phyloP scores from a whole-genome alignment of 768 basidiomycete genomes.

The Saitozyma podzolica region DNA sequence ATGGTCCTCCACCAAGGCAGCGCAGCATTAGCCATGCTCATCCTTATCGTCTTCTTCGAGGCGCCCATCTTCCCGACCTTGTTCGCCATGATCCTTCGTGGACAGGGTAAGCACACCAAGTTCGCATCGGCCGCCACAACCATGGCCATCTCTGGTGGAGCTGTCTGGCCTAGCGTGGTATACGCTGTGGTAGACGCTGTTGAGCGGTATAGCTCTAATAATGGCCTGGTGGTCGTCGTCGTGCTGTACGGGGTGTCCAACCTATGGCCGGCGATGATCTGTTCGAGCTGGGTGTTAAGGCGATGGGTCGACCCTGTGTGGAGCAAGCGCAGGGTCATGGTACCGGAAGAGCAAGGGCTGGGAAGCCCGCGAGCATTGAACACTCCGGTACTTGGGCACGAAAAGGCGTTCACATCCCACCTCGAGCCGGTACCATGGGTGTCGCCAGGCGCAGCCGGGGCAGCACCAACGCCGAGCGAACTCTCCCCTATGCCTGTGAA shows the following conservation, averaged over 20 bases:
- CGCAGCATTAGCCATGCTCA: constrained; percentile 19
- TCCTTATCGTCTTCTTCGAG: no score
- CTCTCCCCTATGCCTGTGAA: no score
- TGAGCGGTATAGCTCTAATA: constrained; percentile 11
- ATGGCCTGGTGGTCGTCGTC: constrained; percentile 2
- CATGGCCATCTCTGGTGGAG: constrained; percentile 33
- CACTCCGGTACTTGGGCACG: no score
- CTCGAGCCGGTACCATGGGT: no score
- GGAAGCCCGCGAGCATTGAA: no score
- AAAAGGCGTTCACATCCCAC: no score
- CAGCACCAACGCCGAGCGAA: no score
- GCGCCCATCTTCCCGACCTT: constrained; percentile 41
- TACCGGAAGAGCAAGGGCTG: no score
- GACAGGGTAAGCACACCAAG: constrained; percentile 36
- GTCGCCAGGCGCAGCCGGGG: no score
- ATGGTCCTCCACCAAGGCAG: constrained; percentile 17
- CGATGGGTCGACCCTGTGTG: constrained; percentile 14
- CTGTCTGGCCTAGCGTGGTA: constrained; percentile 24
- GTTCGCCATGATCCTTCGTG: constrained; percentile 38
- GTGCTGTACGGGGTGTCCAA: constrained; percentile 11
- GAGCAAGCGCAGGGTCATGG: no score
- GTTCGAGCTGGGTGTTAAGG: constrained; percentile 6
- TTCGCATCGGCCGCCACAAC: constrained; percentile 24
- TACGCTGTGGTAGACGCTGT: constrained; percentile 26
- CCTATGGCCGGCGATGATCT: constrained; percentile 11